These are phyloP conservation scores for Lactarius pseudohatsudake DNA, from an alignment of 768 basidiomycete genomes.

Conservation along the genomic window DNA sequence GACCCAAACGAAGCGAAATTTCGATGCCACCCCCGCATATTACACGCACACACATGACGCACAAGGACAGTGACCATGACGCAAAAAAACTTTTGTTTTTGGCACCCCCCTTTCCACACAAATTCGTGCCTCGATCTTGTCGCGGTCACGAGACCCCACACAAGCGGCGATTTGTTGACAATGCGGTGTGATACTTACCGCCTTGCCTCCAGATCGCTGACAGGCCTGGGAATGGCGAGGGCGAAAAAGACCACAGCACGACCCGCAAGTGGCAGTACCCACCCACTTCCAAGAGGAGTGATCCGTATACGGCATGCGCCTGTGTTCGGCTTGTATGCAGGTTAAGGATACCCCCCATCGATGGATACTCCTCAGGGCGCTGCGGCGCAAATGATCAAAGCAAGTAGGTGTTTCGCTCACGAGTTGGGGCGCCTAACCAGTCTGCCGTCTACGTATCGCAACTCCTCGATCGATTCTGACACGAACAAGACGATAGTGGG, in stretches of 20 bases:
- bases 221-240: neutral
- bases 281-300: neutral
- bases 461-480: neutral
- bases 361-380: neutral
- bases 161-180: neutral
- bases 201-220: neutral
- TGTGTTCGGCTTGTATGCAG: neutral
- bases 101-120: neutral
- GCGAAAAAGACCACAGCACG: neutral
- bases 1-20: neutral
- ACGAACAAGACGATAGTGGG: neutral
- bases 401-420: neutral
- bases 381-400: neutral
- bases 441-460: neutral
- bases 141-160: neutral
- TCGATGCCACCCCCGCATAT: conserved; percentile 2
- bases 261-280: neutral
- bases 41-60: neutral
- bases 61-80: neutral
- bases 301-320: neutral
- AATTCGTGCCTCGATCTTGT: neutral
- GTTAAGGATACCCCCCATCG: neutral
- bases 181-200: neutral
- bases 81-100: neutral
- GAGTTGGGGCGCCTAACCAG: neutral